Evolutionary conservation across 495 filamentous ascomycete genomes (phyloP).

Genomic region (Aspergillus carlsbadensis): DNA sequence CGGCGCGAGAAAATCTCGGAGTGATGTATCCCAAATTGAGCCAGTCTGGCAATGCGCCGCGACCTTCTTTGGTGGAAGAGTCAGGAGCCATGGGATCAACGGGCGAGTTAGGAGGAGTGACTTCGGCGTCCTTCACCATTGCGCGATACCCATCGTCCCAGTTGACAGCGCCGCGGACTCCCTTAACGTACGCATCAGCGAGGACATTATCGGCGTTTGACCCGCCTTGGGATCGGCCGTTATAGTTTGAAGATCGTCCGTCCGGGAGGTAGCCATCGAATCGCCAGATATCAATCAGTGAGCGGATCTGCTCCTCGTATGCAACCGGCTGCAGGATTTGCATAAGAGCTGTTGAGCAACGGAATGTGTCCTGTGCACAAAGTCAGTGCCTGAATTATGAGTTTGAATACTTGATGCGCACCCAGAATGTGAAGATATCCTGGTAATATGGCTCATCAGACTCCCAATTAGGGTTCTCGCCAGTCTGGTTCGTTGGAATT

Average conservation of each 20-base stretch:
- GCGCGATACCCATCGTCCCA: conserved; percentile 70
- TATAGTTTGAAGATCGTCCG: conserved; percentile 67
- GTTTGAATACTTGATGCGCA: conserved; percentile 19
- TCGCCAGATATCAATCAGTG: conserved; percentile 69
- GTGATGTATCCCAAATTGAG: conserved; percentile 62
- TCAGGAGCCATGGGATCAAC: conserved; percentile 59
- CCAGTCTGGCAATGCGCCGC: conserved; percentile 73
- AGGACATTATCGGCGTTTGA: conserved; percentile 74
- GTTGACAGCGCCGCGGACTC: conserved; percentile 60
- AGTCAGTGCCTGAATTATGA: background rate
- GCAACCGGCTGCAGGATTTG: conserved; percentile 63
- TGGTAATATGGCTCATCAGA: conserved; percentile 62
- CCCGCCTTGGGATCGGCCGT: conserved; percentile 69
- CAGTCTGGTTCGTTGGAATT: conserved; percentile 69
- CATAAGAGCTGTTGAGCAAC: conserved; percentile 61
- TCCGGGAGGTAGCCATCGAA: conserved; percentile 67
- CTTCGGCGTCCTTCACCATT: conserved; percentile 71
- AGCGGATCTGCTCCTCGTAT: conserved; percentile 66
- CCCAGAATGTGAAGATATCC: conserved; percentile 52
- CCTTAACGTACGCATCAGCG: conserved; percentile 74
- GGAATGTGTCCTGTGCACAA: conserved; percentile 54
- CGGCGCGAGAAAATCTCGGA: conserved; percentile 57
- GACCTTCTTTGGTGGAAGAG: conserved; percentile 66
- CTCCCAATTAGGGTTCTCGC: conserved; percentile 67
- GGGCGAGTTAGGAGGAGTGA: conserved; percentile 60